Evolutionary conservation across 495 filamentous ascomycete species (phyloP).

Genomic region (Cercophora scortea): DNA sequence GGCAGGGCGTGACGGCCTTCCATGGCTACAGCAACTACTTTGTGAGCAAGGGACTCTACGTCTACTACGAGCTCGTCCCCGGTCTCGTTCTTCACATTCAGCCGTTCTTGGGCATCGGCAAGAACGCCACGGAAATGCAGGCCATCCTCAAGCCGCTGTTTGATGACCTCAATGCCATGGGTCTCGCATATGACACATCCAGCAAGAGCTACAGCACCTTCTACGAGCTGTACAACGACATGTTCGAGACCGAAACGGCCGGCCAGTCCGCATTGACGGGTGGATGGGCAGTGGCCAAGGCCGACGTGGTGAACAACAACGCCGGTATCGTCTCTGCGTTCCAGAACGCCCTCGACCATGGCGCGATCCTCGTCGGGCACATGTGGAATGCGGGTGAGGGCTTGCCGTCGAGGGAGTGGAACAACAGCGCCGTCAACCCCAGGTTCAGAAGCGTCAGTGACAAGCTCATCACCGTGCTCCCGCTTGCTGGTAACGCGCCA

Average conservation of each 20-base stretch:
- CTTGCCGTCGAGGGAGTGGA: conserved; percentile 19
- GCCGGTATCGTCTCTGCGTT: conserved; percentile 34
- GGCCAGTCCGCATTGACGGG: conserved; percentile 37
- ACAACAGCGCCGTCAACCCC: conserved; percentile 30
- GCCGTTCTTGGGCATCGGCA: conserved; percentile 38
- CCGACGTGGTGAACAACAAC: conserved; percentile 34
- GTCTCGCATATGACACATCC: conserved; percentile 24
- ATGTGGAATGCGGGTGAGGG: conserved; percentile 40
- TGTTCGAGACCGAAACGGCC: conserved; percentile 39
- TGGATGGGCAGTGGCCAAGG: conserved; percentile 35
- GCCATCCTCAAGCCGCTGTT: conserved; percentile 38
- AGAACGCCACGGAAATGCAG: conserved; percentile 30
- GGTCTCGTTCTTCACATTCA: conserved; percentile 24
- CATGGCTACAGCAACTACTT: conserved; percentile 35
- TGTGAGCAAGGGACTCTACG: conserved; percentile 36
- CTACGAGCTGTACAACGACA: conserved; percentile 37
- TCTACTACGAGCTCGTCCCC: conserved; percentile 37
- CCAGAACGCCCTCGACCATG: conserved; percentile 23
- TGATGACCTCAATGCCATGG: conserved; percentile 30
- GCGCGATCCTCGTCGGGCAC: conserved; percentile 40
- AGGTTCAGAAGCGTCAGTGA: conserved; percentile 37
- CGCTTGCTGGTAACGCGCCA: conserved; percentile 22
- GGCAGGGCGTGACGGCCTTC: conserved; percentile 37
- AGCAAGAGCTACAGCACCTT: conserved; percentile 32
- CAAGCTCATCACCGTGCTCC: conserved; percentile 39